Base-by-base conservation (phyloP, 805 yeast species). In the Torulaspora delbrueckii region DNA sequence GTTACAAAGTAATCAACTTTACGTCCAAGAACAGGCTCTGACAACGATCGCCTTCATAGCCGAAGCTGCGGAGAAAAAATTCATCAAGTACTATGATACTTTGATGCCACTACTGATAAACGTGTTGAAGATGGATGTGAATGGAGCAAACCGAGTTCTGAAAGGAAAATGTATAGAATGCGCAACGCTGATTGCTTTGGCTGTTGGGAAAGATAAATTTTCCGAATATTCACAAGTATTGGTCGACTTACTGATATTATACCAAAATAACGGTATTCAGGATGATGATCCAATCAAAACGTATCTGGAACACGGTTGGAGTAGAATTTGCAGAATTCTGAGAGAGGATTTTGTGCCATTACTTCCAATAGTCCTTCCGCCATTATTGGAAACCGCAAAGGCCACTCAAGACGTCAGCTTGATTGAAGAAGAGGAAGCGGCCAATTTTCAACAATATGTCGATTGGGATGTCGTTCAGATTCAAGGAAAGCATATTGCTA, bases 41-140 rank as follows among this genome's bases (percentile, higher is more conserved):
- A 90, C 98, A 8, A 93, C 98, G 0, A 90, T 93, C 66, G 96
- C 98, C 16, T 86, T 90, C 55, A 90, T 91, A 54, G 99, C 99
- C 2, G 98, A 91, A 68, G 95, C 96, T 12, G 96, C 98, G 3
- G 88, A 88, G 66, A 76, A 76, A 51, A 85, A 84, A 60, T 93
- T 93, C 63, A 75, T 81, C 57, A 91, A 90, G 69, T 93, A 93
- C 64, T 93, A 90, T 65, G 96, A 89, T 63, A 85, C 96, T 1
- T 75, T 93, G 65, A 91, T 93, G 95, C 96, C 96, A 13, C 70
- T 88, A 54, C 72, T 91, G 50, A 70, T 89, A 46, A 80, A 84
- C 51, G 95, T 91, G 16, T 70, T 93, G 68, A 79, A 75, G 55
- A 72, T 91, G 4, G 95, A 87, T 53, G 76, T 84, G 67, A 82